These are phyloP conservation scores for Phialemonium atrogriseum DNA, from an alignment of 2,329 filamentous ascomycete species.

Conservation along the genomic window DNA sequence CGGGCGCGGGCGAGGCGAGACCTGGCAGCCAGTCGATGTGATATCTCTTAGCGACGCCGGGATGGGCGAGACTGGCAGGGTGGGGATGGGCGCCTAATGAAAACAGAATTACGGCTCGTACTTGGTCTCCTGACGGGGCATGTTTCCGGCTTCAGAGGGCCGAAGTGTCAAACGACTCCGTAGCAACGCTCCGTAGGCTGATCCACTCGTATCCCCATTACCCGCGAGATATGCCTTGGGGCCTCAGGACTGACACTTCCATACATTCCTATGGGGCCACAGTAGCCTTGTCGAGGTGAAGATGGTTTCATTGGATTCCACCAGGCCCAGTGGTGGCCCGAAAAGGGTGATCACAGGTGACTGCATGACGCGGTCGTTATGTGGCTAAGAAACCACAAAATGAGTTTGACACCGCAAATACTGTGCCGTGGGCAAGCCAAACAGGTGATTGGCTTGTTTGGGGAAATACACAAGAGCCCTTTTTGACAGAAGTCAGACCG, in stretches of 20 bases:
- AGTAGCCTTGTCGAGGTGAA: constrained; percentile 30
- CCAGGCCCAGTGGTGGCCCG: constrained; percentile 23
- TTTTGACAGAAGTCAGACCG: constrained; percentile 31
- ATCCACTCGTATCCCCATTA: no score
- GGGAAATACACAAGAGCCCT: constrained; percentile 18
- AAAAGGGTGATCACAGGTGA: constrained; percentile 31
- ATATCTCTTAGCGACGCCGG: no score
- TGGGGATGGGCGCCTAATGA: no score
- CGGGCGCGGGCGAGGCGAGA: no score
- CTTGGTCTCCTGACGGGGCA: constrained; percentile 11
- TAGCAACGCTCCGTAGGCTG: constrained; percentile 7
- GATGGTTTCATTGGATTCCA: constrained; percentile 30
- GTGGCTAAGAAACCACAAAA: constrained; percentile 23
- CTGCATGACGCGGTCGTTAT: constrained; percentile 28
- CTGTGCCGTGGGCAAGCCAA: constrained; percentile 24
- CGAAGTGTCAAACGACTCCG: constrained; percentile 15
- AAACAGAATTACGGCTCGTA: constrained; percentile 3
- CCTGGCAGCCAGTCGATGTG: no score
- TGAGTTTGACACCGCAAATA: constrained; percentile 36
- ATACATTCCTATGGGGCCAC: no score
- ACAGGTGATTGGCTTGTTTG: constrained; percentile 33
- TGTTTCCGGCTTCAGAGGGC: constrained; percentile 9
- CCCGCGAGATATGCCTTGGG: no score
- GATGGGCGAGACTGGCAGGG: no score
- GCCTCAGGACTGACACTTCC: no score